phyloP scores from a whole-genome alignment of 1,139 yeast genomes.

The Kodamaea suecica region DNA sequence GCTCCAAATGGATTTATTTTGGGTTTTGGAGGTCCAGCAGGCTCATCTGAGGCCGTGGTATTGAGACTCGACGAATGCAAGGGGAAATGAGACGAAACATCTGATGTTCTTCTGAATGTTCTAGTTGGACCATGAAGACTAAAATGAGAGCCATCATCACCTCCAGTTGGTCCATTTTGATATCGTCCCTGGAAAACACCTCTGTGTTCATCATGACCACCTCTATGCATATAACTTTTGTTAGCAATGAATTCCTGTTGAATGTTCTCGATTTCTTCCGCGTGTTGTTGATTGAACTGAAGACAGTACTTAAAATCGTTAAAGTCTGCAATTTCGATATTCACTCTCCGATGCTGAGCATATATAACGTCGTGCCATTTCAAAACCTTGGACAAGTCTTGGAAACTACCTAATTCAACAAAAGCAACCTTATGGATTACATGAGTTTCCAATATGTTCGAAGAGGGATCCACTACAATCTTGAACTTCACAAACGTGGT shows the following conservation, averaged over 20 bases:
- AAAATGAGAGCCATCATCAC: background rate
- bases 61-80: background rate
- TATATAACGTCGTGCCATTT: slow-evolving; percentile 47
- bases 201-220: background rate
- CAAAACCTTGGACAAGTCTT: slow-evolving; percentile 45
- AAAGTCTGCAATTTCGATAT: slow-evolving; percentile 47
- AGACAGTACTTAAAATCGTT: slow-evolving; percentile 47
- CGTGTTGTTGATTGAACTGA: slow-evolving; percentile 38
- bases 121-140: background rate
- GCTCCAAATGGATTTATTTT: slow-evolving; percentile 46
- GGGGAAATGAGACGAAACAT: background rate
- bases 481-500: slow-evolving; percentile 40
- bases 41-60: background rate
- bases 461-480: slow-evolving; percentile 41
- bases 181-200: background rate
- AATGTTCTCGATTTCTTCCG: slow-evolving; percentile 27
- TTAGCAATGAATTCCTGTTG: slow-evolving; percentile 31
- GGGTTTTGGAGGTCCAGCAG: slow-evolving; percentile 17
- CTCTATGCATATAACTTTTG: slow-evolving; percentile 9
- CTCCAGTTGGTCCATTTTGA: background rate
- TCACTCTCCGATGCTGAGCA: slow-evolving; percentile 38
- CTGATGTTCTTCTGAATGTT: slow-evolving; percentile 2
- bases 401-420: slow-evolving; percentile 49
- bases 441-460: slow-evolving; percentile 40
- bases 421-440: slow-evolving; percentile 55